Conservation (phyloP, 2,329 filamentous ascomycete genomes). For the Trichoderma arundinaceum region DNA sequence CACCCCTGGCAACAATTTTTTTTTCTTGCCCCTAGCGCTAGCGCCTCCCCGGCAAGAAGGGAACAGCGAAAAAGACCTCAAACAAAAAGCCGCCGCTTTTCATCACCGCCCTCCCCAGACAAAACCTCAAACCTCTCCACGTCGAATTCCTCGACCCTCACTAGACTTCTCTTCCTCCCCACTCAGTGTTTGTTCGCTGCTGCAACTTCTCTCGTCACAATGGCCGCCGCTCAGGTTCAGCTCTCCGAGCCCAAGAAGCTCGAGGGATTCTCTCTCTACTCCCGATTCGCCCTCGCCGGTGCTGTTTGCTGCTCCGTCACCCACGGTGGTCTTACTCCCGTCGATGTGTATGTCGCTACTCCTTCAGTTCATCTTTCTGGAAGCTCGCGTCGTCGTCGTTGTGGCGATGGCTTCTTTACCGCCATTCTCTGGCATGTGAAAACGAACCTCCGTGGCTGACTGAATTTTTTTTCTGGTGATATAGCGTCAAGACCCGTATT, state of each 20-base stretch:
- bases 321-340: slow-evolving; percentile 94
- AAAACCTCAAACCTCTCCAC: slow-evolving; percentile 28
- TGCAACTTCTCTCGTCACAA: slow-evolving; percentile 21
- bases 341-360: slow-evolving; percentile 88
- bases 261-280: slow-evolving; percentile 75
- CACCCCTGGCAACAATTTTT: slow-evolving; percentile 17
- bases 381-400: neutral
- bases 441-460: slow-evolving; percentile 34
- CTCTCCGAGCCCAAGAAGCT: slow-evolving; percentile 50
- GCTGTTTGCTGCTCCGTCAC: slow-evolving; percentile 98
- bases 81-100: slow-evolving; percentile 30
- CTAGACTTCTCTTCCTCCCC: slow-evolving; percentile 14
- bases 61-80: slow-evolving; percentile 33
- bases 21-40: slow-evolving; percentile 30
- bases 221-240: slow-evolving; percentile 29
- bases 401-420: neutral
- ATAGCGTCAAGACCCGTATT: slow-evolving; percentile 92
- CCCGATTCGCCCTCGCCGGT: slow-evolving; percentile 94
- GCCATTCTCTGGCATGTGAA: slow-evolving; percentile 4
- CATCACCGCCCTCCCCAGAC: slow-evolving; percentile 23
- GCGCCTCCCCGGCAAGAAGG: slow-evolving; percentile 22
- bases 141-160: slow-evolving; percentile 16
- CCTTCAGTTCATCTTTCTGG: neutral
- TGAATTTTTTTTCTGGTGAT: slow-evolving; percentile 28
- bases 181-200: slow-evolving; percentile 24